These are phyloP conservation scores for Lathyrus tuberosus DNA, from an alignment of 306 rosid species.

Conservation along the genomic window DNA sequence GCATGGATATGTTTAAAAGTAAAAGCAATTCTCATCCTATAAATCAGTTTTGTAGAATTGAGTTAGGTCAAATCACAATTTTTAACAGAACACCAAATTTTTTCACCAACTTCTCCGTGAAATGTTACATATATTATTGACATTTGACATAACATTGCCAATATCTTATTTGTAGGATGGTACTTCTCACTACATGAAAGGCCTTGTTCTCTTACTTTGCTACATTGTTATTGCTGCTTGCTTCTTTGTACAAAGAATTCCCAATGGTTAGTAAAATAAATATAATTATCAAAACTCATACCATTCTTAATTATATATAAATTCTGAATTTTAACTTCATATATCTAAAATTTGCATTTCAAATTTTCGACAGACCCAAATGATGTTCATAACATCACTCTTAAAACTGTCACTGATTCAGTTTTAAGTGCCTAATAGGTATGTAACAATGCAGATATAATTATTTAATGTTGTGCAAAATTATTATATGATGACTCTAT, in stretches of 20 bases:
- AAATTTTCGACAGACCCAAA: slow-evolving; percentile 40
- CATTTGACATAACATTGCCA: slow-evolving; percentile 35
- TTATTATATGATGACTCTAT: too few species aligned
- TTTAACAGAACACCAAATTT: neutral
- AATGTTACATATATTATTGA: neutral
- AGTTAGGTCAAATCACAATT: too few species aligned
- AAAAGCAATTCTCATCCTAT: too few species aligned
- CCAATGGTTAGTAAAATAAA: slow-evolving; percentile 50
- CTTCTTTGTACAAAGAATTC: slow-evolving; percentile 68
- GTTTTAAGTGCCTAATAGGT: slow-evolving; percentile 45
- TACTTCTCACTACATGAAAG: slow-evolving; percentile 90
- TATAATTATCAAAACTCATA: neutral
- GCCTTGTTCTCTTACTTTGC: slow-evolving; percentile 82
- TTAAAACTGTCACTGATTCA: slow-evolving; percentile 42
- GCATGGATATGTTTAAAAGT: too few species aligned
- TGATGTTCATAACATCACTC: slow-evolving; percentile 33
- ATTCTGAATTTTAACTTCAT: slow-evolving; percentile 19
- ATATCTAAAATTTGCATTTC: slow-evolving; percentile 4
- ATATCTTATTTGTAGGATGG: slow-evolving; percentile 66
- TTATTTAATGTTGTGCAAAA: neutral
- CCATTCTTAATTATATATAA: neutral
- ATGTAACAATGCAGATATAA: neutral
- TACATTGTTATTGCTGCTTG: slow-evolving; percentile 84
- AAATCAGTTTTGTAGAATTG: too few species aligned
- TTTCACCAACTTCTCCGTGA: neutral